Evolutionary conservation across 495 filamentous ascomycete genomes (phyloP).

Genomic region (Neurospora hispaniola): DNA sequence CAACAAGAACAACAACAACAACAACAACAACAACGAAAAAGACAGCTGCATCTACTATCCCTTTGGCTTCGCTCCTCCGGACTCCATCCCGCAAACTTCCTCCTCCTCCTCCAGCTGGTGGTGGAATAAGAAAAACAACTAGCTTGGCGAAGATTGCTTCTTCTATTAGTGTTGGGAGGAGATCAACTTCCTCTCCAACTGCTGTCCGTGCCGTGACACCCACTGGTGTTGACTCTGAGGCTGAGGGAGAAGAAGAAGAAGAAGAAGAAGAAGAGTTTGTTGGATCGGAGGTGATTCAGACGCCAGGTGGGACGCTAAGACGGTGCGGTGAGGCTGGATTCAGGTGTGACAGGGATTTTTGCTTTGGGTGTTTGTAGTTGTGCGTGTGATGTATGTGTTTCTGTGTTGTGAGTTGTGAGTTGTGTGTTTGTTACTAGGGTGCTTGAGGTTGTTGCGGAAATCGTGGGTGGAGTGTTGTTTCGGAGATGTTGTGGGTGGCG

Average conservation of each 20-base stretch:
- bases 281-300: constrained; percentile 11
- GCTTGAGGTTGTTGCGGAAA: not conserved
- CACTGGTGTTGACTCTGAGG: not conserved
- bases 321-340: constrained; percentile 32
- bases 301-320: constrained; percentile 26
- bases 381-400: not conserved
- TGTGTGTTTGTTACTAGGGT: not conserved
- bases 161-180: not conserved
- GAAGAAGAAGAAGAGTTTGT: not conserved
- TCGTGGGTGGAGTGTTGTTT: not conserved
- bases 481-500: not conserved
- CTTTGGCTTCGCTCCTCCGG: not conserved
- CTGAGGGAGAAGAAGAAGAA: not conserved
- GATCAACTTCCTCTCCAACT: no score
- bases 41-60: no score
- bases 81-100: not conserved
- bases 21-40: no score
- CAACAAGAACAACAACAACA: no score
- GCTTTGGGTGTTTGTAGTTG: constrained; percentile 27
- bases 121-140: not conserved
- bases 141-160: not conserved
- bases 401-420: not conserved
- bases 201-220: not conserved
- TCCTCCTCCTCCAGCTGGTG: not conserved
- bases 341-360: constrained; percentile 29